Percentiles rank a stretch among this genome's conserved stretches.
These are phyloP conservation scores for Cicer arietinum DNA, from an alignment of 306 rosid species.

Conservation along the genomic window DNA sequence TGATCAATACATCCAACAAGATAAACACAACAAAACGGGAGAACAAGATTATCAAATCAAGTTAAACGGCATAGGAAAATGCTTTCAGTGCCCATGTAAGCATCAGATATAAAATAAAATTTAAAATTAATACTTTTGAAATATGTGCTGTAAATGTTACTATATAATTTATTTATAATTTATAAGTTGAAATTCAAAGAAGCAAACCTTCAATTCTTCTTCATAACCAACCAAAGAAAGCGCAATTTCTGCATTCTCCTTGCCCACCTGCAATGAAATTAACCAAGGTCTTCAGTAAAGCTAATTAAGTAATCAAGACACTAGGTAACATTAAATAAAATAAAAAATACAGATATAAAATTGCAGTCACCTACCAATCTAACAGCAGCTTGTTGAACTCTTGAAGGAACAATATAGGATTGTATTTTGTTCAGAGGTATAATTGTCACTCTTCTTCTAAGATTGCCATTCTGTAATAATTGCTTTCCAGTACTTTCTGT, in stretches of 20 bases:
- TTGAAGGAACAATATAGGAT: conserved; percentile 55
- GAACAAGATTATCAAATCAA: conserved; percentile 16
- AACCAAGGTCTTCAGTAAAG: conserved; percentile 33
- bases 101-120: not conserved
- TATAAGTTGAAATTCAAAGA: conserved; percentile 42
- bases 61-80: conserved; percentile 32
- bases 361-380: conserved; percentile 65
- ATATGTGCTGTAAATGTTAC: conserved; percentile 11
- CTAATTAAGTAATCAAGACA: conserved; percentile 9
- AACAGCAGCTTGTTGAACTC: conserved; percentile 72
- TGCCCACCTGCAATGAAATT: conserved; percentile 77
- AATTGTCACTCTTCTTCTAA: conserved; percentile 92
- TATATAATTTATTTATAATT: not conserved
- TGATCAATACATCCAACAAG: conserved; percentile 5
- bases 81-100: conserved; percentile 35
- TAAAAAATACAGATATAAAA: not conserved
- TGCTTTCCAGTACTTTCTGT: conserved; percentile 87
- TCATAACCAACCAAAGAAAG: conserved; percentile 93
- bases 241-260: conserved; percentile 81
- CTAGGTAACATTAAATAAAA: conserved; percentile 10
- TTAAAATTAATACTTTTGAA: not conserved
- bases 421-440: conserved; percentile 95
- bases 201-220: conserved; percentile 76
- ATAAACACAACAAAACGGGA: conserved; percentile 24
- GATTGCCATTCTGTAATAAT: conserved; percentile 85